phyloP scores from a whole-genome alignment of 345 rosid species.

The Noccaea bulbosa region DNA sequence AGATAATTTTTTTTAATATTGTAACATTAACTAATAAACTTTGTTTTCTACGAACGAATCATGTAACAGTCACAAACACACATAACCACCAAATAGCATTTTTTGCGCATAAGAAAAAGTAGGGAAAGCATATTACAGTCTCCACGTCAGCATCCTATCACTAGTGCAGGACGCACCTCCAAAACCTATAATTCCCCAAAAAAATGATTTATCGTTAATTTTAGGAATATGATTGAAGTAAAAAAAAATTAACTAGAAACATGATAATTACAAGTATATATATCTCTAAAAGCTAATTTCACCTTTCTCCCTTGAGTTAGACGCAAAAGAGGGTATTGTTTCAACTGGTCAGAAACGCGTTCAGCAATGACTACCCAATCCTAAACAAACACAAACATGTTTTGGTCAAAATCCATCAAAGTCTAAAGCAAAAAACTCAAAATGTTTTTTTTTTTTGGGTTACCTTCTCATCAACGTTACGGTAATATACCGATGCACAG shows the following conservation, averaged over 20 bases:
- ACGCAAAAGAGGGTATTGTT: slow-evolving; percentile 75
- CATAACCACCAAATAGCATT: too few relatives aligned
- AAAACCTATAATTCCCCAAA: slow-evolving; percentile 61
- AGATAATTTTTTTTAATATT: too few relatives aligned
- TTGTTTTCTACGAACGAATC: too few relatives aligned
- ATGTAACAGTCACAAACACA: too few relatives aligned
- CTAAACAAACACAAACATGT: slow-evolving; percentile 43
- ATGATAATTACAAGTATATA: not conserved
- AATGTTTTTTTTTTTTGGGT: not conserved
- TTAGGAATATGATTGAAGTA: not conserved
- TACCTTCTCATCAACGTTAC: slow-evolving; percentile 95
- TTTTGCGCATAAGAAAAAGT: too few relatives aligned
- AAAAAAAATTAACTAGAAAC: not conserved
- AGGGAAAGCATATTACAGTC: too few relatives aligned
- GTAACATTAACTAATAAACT: too few relatives aligned
- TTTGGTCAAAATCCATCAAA: not conserved
- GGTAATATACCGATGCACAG: slow-evolving; percentile 90
- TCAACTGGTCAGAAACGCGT: slow-evolving; percentile 77
- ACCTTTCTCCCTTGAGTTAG: slow-evolving; percentile 97
- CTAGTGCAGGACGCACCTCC: slow-evolving; percentile 77
- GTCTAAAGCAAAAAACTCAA: not conserved
- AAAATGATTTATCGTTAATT: not conserved
- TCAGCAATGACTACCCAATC: slow-evolving; percentile 83
- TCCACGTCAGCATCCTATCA: slow-evolving; percentile 42
- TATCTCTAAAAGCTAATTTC: not conserved